Percentiles rank a stretch among this genome's conserved stretches.
Conservation (phyloP, 148 eudicot species). For the Camellia sinensis region DNA sequence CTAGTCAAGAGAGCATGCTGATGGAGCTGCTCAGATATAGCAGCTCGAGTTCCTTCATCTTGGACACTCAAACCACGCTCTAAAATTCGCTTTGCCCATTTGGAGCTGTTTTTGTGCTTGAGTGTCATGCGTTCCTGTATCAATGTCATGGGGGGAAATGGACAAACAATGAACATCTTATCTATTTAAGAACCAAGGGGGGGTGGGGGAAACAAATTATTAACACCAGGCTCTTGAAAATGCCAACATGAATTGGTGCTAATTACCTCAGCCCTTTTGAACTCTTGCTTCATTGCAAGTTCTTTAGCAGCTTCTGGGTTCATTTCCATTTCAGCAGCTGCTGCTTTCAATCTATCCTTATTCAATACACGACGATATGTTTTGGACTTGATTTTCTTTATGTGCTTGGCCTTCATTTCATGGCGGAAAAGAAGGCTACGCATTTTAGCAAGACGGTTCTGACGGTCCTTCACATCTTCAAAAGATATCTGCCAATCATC, state of each 20-base stretch:
- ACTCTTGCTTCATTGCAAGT: constrained; percentile 80
- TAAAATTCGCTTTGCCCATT: constrained; percentile 77
- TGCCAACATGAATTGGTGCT: neutral
- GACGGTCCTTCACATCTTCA: constrained; percentile 80
- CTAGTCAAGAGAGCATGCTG: constrained; percentile 74
- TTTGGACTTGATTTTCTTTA: constrained; percentile 89
- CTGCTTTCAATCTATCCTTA: constrained; percentile 71
- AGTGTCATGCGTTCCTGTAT: constrained; percentile 78
- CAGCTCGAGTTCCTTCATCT: constrained; percentile 95
- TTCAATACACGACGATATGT: constrained; percentile 72
- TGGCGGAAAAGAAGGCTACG: constrained; percentile 85
- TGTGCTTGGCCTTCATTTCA: constrained; percentile 79
- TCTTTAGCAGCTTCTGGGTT: constrained; percentile 83
- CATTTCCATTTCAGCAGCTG: constrained; percentile 33
- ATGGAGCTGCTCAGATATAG: constrained; percentile 77
- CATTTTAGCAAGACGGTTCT: constrained; percentile 82
- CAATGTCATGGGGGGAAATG: constrained; percentile 7
- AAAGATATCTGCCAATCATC: constrained; percentile 52
- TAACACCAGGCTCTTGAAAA: neutral
- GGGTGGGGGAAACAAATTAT: neutral
- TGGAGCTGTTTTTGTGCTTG: constrained; percentile 79
- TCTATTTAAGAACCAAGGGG: neutral
- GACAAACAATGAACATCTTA: constrained; percentile 1
- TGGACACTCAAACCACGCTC: constrained; percentile 69
- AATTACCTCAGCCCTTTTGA: constrained; percentile 75